These are phyloP conservation scores for Quercus gilva DNA, from an alignment of 306 rosid species.

Conservation along the genomic window DNA sequence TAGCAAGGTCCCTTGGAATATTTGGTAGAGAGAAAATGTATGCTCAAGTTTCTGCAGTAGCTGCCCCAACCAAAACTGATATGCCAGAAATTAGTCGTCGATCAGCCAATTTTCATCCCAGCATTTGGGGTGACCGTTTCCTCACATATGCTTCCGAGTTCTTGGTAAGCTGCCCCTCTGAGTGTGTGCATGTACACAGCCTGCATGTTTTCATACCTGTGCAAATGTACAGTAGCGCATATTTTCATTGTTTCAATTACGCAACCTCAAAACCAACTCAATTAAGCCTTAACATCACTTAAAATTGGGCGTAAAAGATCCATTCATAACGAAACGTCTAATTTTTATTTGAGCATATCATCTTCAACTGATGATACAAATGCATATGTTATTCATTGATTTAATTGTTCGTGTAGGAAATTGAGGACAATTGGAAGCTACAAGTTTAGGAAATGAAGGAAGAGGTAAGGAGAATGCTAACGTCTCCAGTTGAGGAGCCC, in stretches of 20 bases:
- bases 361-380: too few species aligned
- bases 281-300: background rate
- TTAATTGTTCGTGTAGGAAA: background rate
- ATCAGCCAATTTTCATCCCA: constrained; percentile 7
- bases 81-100: background rate
- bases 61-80: background rate
- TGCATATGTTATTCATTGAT: too few species aligned
- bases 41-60: background rate
- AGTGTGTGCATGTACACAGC: too few species aligned
- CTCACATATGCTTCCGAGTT: background rate
- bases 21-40: background rate
- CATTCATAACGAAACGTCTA: background rate
- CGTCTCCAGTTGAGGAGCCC: background rate
- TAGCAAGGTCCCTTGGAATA: too few species aligned
- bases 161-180: background rate
- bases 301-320: background rate
- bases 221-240: background rate
- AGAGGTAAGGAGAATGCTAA: constrained; percentile 13
- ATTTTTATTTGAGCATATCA: background rate
- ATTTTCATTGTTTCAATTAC: too few species aligned
- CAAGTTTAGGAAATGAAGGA: constrained; percentile 15
- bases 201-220: background rate
- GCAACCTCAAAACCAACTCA: too few species aligned
- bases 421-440: background rate
- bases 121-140: constrained; percentile 34